Evolutionary conservation across 441 rosid species (phyloP).

Genomic region (Melastoma candidum): DNA sequence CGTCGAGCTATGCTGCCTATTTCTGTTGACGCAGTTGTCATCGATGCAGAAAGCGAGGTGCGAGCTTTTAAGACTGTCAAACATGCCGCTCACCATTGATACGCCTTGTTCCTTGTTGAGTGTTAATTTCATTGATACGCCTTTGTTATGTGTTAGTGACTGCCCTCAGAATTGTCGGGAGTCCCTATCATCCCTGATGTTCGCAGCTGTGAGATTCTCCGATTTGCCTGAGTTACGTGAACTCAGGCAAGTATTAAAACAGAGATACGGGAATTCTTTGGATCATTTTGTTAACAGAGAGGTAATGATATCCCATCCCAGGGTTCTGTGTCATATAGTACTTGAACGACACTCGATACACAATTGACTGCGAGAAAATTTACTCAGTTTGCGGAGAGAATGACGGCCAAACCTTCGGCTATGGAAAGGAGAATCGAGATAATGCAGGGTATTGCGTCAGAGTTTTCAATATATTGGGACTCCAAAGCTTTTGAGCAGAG

Average conservation of each 20-base stretch:
- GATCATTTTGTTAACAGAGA: conserved; percentile 53
- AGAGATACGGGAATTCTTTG: conserved; percentile 65
- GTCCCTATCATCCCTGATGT: conserved; percentile 77
- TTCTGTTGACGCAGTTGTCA: conserved; percentile 52
- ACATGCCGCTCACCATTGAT: too few species aligned
- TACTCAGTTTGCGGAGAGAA: conserved; percentile 52
- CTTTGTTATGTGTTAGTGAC: conserved; percentile 32
- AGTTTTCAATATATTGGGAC: conserved; percentile 71
- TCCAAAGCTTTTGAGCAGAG: conserved; percentile 45
- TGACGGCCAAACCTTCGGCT: conserved; percentile 39
- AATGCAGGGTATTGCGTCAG: conserved; percentile 61
- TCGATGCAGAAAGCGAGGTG: conserved; percentile 67
- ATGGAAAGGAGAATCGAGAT: conserved; percentile 55
- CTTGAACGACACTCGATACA: conserved; percentile 10
- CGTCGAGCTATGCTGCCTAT: conserved; percentile 56
- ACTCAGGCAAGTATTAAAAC: conserved; percentile 66
- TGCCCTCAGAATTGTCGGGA: conserved; percentile 89
- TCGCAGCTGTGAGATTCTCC: conserved; percentile 90
- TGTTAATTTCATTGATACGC: not conserved
- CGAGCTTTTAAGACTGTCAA: not conserved
- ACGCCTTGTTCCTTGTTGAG: too few species aligned
- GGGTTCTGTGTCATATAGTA: conserved; percentile 7
- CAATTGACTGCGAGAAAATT: conserved; percentile 1
- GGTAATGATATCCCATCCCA: conserved; percentile 31
- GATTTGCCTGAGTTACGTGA: conserved; percentile 88